phyloP scores from a whole-genome alignment of 164 flowering plant genomes.

The Paratinospora sagittata region DNA sequence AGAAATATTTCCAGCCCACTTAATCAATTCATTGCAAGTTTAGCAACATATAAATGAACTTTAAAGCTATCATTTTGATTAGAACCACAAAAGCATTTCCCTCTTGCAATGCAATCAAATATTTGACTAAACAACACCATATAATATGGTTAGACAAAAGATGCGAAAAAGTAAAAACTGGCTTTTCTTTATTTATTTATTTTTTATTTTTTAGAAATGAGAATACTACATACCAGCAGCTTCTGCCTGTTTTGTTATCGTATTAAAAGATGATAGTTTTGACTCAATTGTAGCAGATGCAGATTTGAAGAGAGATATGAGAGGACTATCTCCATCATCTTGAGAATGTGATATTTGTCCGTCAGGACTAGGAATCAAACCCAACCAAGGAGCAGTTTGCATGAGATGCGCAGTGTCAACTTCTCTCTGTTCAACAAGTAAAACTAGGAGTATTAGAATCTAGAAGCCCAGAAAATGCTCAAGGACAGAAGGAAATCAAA shows the following conservation, averaged over 20 bases:
- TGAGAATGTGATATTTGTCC: constrained; percentile 66
- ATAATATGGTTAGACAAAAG: background rate
- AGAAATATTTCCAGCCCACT: too few species aligned
- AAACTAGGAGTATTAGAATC: constrained; percentile 16
- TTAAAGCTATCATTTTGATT: too few species aligned
- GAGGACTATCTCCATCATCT: constrained; percentile 75
- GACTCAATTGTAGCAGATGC: constrained; percentile 59
- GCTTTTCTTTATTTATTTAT: too few species aligned
- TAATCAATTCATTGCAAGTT: too few species aligned
- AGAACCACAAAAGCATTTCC: too few species aligned
- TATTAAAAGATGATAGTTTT: constrained; percentile 56
- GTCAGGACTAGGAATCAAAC: constrained; percentile 78
- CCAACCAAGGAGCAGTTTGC: constrained; percentile 98
- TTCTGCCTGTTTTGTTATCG: constrained; percentile 93
- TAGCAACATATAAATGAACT: too few species aligned
- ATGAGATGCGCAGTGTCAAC: constrained; percentile 72
- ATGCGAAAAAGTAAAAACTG: too few species aligned
- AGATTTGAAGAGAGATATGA: constrained; percentile 77
- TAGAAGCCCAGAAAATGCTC: background rate
- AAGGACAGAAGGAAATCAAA: background rate
- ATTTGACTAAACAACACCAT: background rate
- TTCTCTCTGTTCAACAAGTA: constrained; percentile 59
- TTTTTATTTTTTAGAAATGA: too few species aligned
- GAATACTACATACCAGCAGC: constrained; percentile 70
- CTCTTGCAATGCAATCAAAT: background rate